These are phyloP conservation scores for Nemania sp. DNA, from an alignment of 2,329 filamentous ascomycete genomes.

Conservation along the genomic window DNA sequence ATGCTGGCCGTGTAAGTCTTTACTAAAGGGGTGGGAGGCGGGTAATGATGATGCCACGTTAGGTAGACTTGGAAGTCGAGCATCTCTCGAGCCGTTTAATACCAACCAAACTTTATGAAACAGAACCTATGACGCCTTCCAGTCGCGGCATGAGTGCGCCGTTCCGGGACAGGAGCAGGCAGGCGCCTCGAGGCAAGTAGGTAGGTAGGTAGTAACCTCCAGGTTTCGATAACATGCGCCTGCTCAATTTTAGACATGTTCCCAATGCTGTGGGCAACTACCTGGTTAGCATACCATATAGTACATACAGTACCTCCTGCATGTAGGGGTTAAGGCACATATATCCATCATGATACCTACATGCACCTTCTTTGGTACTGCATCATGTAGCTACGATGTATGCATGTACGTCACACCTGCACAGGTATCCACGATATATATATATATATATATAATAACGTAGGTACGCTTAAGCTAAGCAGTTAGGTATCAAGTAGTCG, in stretches of 20 bases:
- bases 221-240: background rate
- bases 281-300: too few relatives aligned
- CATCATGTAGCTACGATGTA: too few relatives aligned
- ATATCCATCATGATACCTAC: too few relatives aligned
- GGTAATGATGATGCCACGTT: background rate
- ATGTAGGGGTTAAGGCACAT: too few relatives aligned
- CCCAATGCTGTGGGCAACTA: too few relatives aligned
- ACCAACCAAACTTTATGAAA: background rate
- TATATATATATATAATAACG: too few relatives aligned
- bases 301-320: too few relatives aligned
- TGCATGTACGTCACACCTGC: too few relatives aligned
- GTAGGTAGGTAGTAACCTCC: background rate
- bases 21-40: background rate
- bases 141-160: background rate
- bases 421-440: too few relatives aligned
- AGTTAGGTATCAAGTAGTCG: too few relatives aligned
- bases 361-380: too few relatives aligned
- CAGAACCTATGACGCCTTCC: background rate
- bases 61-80: background rate
- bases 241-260: background rate
- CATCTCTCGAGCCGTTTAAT: background rate
- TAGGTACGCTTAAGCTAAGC: too few relatives aligned
- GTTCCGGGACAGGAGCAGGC: background rate
- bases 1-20: background rate
- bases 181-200: constrained; percentile 5